phyloP scores from a whole-genome alignment of 352 stramenopile genomes.

The Phytophthora fragariaefolia region DNA sequence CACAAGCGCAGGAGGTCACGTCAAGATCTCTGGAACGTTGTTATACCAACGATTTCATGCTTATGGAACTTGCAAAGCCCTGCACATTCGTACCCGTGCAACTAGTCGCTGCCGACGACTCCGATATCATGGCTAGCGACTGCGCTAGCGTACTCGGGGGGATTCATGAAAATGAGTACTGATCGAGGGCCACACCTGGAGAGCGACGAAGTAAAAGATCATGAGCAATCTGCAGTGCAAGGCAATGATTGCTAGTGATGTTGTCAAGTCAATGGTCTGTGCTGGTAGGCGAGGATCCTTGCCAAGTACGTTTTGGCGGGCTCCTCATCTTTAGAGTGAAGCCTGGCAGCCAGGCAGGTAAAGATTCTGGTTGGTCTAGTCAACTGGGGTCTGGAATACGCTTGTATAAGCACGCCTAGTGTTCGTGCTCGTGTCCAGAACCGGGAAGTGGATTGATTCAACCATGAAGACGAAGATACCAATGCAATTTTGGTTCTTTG shows the following conservation, averaged over 20 bases:
- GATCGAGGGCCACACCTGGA: slow-evolving; percentile 14
- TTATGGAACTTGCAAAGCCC: slow-evolving; percentile 42
- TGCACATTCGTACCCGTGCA: slow-evolving; percentile 31
- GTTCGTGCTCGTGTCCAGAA: slow-evolving; percentile 46
- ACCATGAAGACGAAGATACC: not conserved
- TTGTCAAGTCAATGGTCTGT: slow-evolving; percentile 49
- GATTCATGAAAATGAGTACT: slow-evolving; percentile 15
- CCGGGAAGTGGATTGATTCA: slow-evolving; percentile 25
- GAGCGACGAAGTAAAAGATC: slow-evolving; percentile 35
- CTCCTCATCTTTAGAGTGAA: slow-evolving; percentile 36
- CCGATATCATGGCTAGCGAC: slow-evolving; percentile 14
- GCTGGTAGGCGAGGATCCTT: slow-evolving; percentile 41
- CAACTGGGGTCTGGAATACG: slow-evolving; percentile 46
- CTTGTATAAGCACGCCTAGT: slow-evolving; percentile 38
- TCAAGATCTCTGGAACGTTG: not conserved
- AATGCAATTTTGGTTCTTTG: not conserved
- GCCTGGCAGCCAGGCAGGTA: not conserved
- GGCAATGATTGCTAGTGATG: slow-evolving; percentile 22
- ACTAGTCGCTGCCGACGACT: slow-evolving; percentile 11
- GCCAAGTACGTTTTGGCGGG: slow-evolving; percentile 23
- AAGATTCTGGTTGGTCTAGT: slow-evolving; percentile 45
- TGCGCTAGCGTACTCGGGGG: slow-evolving; percentile 31
- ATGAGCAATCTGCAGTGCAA: slow-evolving; percentile 20
- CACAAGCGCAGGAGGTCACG: not conserved
- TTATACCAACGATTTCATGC: slow-evolving; percentile 27